These are phyloP conservation scores for Eutrema yunnanense DNA, from an alignment of 345 rosid genomes.

Conservation along the genomic window DNA sequence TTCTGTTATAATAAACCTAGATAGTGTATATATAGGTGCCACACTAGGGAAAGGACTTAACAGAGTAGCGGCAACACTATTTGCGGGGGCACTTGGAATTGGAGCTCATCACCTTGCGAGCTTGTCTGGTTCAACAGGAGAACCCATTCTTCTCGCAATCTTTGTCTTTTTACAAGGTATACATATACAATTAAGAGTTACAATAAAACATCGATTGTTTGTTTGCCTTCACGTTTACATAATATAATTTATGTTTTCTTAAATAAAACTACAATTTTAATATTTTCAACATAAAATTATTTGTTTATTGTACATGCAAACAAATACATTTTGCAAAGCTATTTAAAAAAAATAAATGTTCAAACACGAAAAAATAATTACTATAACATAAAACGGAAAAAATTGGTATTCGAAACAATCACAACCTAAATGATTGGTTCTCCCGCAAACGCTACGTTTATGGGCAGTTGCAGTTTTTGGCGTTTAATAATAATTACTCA, in stretches of 20 bases:
- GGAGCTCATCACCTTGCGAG: conserved; percentile 65
- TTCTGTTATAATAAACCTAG: neutral
- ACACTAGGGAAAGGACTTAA: conserved; percentile 69
- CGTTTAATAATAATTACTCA: too few species aligned
- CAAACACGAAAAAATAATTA: too few species aligned
- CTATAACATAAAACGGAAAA: neutral
- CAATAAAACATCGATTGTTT: too few species aligned
- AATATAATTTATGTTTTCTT: too few species aligned
- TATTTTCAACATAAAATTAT: too few species aligned
- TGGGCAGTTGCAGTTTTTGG: too few species aligned
- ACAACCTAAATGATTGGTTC: neutral
- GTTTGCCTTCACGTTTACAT: too few species aligned
- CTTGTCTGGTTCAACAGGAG: conserved; percentile 44
- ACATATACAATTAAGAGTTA: neutral
- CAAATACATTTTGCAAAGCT: too few species aligned
- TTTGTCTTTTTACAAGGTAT: conserved; percentile 63
- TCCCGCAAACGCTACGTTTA: too few species aligned
- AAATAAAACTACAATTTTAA: too few species aligned
- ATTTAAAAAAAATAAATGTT: too few species aligned
- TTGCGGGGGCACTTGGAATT: conserved; percentile 56
- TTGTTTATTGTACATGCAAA: too few species aligned
- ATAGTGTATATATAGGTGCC: conserved; percentile 28
- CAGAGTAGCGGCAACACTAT: conserved; percentile 59
- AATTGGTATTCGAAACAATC: neutral
- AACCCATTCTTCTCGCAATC: conserved; percentile 59